These are phyloP conservation scores for Phytophthora hybrid DNA, from an alignment of 352 stramenopile species.

Conservation along the genomic window DNA sequence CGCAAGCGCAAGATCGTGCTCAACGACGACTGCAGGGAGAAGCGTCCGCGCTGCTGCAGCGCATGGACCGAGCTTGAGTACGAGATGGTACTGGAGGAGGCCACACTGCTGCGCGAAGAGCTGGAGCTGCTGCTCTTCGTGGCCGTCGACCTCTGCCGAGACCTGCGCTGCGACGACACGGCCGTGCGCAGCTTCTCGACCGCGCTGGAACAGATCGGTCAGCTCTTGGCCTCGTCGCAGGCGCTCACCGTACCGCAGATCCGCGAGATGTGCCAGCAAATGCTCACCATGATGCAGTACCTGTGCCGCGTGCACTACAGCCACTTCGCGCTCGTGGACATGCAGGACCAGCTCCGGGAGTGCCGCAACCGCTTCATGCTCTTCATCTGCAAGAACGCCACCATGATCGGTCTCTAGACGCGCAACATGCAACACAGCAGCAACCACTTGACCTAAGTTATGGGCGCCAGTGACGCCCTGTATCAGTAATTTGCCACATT, in stretches of 20 bases:
- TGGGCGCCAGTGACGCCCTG: constrained; percentile 17
- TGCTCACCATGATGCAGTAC: constrained; percentile 81
- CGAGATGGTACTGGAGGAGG: constrained; percentile 77
- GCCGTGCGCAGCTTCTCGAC: constrained; percentile 41
- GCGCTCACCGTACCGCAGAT: constrained; percentile 66
- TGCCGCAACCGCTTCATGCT: constrained; percentile 80
- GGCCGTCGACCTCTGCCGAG: constrained; percentile 59
- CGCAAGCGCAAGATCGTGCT: constrained; percentile 69
- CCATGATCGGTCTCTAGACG: constrained; percentile 66
- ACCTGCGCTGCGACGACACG: constrained; percentile 52
- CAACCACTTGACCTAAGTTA: constrained; percentile 34
- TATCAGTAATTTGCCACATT: constrained; percentile 33
- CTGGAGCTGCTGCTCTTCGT: constrained; percentile 74
- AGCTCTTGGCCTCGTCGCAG: constrained; percentile 55
- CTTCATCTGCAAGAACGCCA: constrained; percentile 78
- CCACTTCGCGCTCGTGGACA: constrained; percentile 77
- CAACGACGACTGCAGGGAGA: constrained; percentile 45
- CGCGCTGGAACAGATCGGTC: constrained; percentile 53
- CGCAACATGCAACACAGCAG: background rate
- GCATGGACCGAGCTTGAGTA: constrained; percentile 75
- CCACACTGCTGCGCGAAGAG: constrained; percentile 71
- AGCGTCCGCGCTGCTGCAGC: constrained; percentile 50
- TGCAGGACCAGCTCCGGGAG: constrained; percentile 73
- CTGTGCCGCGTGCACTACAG: constrained; percentile 70
- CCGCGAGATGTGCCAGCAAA: constrained; percentile 71